A percentile compares a stretch with the other conserved stretches of the same genome.
phyloP scores from a whole-genome alignment of 352 stramenopile species.

The Paralagenidium karlingii region DNA sequence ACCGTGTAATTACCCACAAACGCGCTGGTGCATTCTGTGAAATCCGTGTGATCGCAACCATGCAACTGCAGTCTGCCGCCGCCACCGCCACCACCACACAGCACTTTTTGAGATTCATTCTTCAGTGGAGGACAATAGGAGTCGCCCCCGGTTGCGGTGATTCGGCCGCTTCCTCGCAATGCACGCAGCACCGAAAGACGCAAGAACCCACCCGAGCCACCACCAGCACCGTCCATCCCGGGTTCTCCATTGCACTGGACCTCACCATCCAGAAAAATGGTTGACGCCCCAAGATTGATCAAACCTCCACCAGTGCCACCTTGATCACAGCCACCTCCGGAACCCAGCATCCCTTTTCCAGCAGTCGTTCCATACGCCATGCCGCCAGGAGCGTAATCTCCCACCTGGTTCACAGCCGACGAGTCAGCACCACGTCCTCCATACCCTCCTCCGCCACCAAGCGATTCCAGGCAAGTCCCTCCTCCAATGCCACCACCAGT shows the following conservation, averaged over 20 bases:
- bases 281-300: slow-evolving; percentile 41
- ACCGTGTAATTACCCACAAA: slow-evolving; percentile 78
- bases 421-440: slow-evolving; percentile 60
- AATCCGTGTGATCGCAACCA: slow-evolving; percentile 47
- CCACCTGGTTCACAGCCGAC: slow-evolving; percentile 26
- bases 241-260: slow-evolving; percentile 55
- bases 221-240: slow-evolving; percentile 36
- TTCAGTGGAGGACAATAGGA: slow-evolving; percentile 23
- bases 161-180: slow-evolving; percentile 36
- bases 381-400: slow-evolving; percentile 47
- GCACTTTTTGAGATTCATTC: not conserved
- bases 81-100: slow-evolving; percentile 61
- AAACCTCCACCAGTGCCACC: slow-evolving; percentile 56
- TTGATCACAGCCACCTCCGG: slow-evolving; percentile 50
- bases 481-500: slow-evolving; percentile 38
- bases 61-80: slow-evolving; percentile 58
- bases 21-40: slow-evolving; percentile 42
- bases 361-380: slow-evolving; percentile 52
- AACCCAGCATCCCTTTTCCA: slow-evolving; percentile 53
- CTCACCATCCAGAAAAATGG: slow-evolving; percentile 52
- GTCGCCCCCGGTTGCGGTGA: slow-evolving; percentile 57
- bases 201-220: slow-evolving; percentile 63
- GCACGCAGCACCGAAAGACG: slow-evolving; percentile 43
- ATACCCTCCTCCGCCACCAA: slow-evolving; percentile 57
- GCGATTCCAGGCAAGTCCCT: slow-evolving; percentile 35